Percentiles rank a stretch among this genome's conserved stretches.
Evolutionary conservation across 2,329 filamentous ascomycete genomes (phyloP).

Genomic region (Fusarium protoensiforme): DNA sequence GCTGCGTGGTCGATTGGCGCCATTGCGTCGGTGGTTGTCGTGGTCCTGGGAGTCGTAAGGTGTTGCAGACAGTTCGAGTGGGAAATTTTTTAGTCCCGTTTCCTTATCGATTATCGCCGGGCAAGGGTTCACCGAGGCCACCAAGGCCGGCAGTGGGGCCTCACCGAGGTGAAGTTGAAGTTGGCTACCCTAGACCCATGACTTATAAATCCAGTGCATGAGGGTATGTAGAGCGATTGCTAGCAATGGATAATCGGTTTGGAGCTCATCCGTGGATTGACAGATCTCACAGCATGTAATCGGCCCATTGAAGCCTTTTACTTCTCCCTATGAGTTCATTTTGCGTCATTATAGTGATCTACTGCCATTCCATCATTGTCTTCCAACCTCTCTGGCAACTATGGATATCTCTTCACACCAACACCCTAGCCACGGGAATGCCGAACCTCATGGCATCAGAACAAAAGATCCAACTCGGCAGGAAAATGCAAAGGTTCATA

Average conservation of each 20-base stretch:
- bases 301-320: not conserved
- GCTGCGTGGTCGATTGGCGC: slow-evolving; percentile 47
- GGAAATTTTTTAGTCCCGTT: slow-evolving; percentile 34
- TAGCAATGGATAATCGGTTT: not conserved
- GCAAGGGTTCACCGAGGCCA: slow-evolving; percentile 28
- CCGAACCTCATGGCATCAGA: not conserved
- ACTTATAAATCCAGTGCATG: not conserved
- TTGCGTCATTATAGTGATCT: not conserved
- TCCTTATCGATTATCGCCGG: slow-evolving; percentile 35
- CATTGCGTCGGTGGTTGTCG: slow-evolving; percentile 42
- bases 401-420: not conserved
- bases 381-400: not conserved
- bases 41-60: slow-evolving; percentile 17
- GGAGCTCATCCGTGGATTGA: not conserved
- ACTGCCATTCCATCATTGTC: not conserved
- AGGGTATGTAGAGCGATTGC: not conserved
- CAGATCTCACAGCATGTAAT: not conserved
- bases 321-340: too few relatives aligned
- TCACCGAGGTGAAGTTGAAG: not conserved
- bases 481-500: not conserved
- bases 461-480: not conserved
- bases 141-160: slow-evolving; percentile 24
- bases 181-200: not conserved
- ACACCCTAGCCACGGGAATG: not conserved
- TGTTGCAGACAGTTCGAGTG: slow-evolving; percentile 18